A percentile compares a stretch with the other conserved stretches of the same genome.
These are phyloP conservation scores for Flaveria bidentis DNA, from an alignment of 129 eudicot genomes.

Conservation along the genomic window DNA sequence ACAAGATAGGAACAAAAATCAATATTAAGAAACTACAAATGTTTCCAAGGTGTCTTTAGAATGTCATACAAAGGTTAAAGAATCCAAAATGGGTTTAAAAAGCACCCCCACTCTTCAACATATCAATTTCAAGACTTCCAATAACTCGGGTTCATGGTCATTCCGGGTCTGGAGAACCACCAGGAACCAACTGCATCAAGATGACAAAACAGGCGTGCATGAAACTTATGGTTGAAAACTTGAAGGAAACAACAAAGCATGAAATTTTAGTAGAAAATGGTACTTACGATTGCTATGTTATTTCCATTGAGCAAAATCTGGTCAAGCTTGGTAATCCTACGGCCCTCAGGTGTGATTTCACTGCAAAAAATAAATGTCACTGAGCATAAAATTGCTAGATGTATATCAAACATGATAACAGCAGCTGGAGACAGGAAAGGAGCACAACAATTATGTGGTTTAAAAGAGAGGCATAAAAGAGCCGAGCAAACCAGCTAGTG, in stretches of 20 bases:
- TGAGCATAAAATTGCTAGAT: background rate
- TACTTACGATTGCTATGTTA: conserved; percentile 87
- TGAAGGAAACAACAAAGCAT: background rate
- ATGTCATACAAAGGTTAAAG: conserved; percentile 20
- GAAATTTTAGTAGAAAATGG: conserved; percentile 28
- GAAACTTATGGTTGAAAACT: background rate
- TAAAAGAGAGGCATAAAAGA: too few relatives aligned
- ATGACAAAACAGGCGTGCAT: background rate
- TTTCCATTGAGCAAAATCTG: conserved; percentile 89
- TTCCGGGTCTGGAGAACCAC: conserved; percentile 67
- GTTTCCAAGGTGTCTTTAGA: conserved; percentile 12
- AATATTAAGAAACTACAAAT: background rate
- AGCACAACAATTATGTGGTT: too few relatives aligned
- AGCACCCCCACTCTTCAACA: conserved; percentile 31
- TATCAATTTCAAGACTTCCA: background rate
- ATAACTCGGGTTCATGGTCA: conserved; percentile 29
- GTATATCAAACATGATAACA: background rate
- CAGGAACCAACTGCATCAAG: conserved; percentile 61
- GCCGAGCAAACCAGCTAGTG: too few relatives aligned
- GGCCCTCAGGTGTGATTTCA: conserved; percentile 85
- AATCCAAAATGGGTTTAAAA: conserved; percentile 37
- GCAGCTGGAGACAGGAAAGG: too few relatives aligned
- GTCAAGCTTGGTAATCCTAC: conserved; percentile 79
- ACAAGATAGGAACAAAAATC: background rate
- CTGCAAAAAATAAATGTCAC: conserved; percentile 37